A percentile compares a stretch with the other conserved stretches of the same genome.
These are phyloP conservation scores for Xylaria sp. DNA, from an alignment of 2,329 filamentous ascomycete species.

Conservation along the genomic window DNA sequence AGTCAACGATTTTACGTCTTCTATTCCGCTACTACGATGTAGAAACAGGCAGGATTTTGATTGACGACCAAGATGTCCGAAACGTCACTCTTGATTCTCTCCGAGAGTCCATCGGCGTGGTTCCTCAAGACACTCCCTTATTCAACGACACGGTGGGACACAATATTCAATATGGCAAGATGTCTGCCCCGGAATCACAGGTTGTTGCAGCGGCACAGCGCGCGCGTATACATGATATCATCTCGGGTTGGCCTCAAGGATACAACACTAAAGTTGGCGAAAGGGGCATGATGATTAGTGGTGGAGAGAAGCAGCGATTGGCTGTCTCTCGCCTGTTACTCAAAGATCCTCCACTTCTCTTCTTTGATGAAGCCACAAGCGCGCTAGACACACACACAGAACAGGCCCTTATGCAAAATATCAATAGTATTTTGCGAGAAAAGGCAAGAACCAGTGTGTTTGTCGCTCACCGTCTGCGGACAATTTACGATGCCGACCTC, in stretches of 20 bases:
- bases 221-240: conserved; percentile 84
- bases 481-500: conserved; percentile 90
- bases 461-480: conserved; percentile 88
- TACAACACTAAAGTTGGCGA: conserved; percentile 93
- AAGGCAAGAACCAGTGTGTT: conserved; percentile 92
- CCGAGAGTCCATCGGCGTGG: conserved; percentile 86
- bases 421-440: conserved; percentile 89
- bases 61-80: conserved; percentile 92
- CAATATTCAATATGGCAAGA: conserved; percentile 91
- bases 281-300: conserved; percentile 94
- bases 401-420: conserved; percentile 86
- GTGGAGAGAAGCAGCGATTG: conserved; percentile 90
- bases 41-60: conserved; percentile 80
- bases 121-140: conserved; percentile 94
- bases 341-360: conserved; percentile 87
- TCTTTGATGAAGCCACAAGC: conserved; percentile 95
- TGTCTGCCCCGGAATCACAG: conserved; percentile 74
- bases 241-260: conserved; percentile 80
- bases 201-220: conserved; percentile 79
- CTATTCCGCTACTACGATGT: conserved; percentile 96
- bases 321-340: conserved; percentile 83
- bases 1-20: conserved; percentile 88
- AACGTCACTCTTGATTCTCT: conserved; percentile 83
- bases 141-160: conserved; percentile 97
- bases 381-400: conserved; percentile 94